Conservation (phyloP, 148 eudicot species). For the Salicornia ramosissima region DNA sequence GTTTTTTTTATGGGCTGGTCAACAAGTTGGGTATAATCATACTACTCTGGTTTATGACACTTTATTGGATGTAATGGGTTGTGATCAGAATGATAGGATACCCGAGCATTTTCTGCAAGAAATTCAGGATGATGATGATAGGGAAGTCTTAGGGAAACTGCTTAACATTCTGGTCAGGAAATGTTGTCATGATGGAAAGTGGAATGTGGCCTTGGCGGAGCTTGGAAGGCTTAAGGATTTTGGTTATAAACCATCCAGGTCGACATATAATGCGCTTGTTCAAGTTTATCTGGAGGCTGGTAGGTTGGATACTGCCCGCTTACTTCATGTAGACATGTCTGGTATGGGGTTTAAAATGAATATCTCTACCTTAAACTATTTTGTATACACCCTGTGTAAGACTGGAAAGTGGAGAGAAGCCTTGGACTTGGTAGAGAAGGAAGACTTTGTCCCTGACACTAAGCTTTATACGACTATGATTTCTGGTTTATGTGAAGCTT, state of each 20-base stretch:
- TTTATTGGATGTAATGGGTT: slow-evolving; percentile 52
- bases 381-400: slow-evolving; percentile 58
- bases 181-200: slow-evolving; percentile 61
- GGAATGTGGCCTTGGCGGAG: slow-evolving; percentile 91
- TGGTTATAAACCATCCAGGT: slow-evolving; percentile 69
- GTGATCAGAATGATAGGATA: slow-evolving; percentile 30
- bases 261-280: slow-evolving; percentile 66
- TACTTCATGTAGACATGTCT: slow-evolving; percentile 73
- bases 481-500: slow-evolving; percentile 88
- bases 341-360: slow-evolving; percentile 51
- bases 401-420: slow-evolving; percentile 83
- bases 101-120: slow-evolving; percentile 46
- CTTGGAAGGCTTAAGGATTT: slow-evolving; percentile 83
- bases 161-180: slow-evolving; percentile 64
- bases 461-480: slow-evolving; percentile 79
- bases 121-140: slow-evolving; percentile 61
- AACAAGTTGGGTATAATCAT: slow-evolving; percentile 82
- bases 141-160: slow-evolving; percentile 56
- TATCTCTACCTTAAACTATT: slow-evolving; percentile 42
- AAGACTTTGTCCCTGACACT: slow-evolving; percentile 71
- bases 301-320: slow-evolving; percentile 52
- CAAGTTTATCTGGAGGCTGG: slow-evolving; percentile 60
- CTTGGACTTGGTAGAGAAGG: slow-evolving; percentile 61
- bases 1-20: slow-evolving; percentile 85
- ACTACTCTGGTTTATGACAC: slow-evolving; percentile 50